Conservation (phyloP, 2,329 filamentous ascomycete genomes). For the Fusarium secorum region DNA sequence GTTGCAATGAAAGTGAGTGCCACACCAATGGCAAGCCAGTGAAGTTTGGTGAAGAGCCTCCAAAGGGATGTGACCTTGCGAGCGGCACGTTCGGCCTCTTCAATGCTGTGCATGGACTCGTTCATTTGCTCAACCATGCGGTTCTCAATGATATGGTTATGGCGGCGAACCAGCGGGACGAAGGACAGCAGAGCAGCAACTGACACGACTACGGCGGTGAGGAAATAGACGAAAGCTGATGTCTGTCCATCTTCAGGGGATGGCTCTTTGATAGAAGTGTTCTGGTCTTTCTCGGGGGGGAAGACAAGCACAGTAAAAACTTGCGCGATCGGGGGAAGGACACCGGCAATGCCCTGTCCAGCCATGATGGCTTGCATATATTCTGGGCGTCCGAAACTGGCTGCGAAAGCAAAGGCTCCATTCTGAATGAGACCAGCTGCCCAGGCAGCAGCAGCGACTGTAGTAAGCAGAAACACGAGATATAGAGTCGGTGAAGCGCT, state of each 20-base stretch:
- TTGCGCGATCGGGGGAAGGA: conserved; percentile 86
- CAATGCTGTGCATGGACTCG: conserved; percentile 58
- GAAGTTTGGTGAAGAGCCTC: conserved; percentile 77
- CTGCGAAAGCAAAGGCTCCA: conserved; percentile 89
- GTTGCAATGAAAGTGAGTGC: conserved; percentile 83
- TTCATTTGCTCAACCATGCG: conserved; percentile 59
- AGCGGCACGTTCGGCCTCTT: conserved; percentile 61
- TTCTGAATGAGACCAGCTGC: conserved; percentile 91
- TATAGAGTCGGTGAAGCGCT: conserved; percentile 70
- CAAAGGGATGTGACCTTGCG: conserved; percentile 64
- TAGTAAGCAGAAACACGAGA: conserved; percentile 80
- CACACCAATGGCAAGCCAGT: conserved; percentile 78
- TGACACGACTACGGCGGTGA: conserved; percentile 84
- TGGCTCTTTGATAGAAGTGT: conserved; percentile 35
- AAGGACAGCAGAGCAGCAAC: conserved; percentile 75
- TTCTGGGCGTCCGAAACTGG: conserved; percentile 82
- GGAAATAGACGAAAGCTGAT: conserved; percentile 89
- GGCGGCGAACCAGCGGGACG: conserved; percentile 71
- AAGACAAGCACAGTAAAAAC: conserved; percentile 78
- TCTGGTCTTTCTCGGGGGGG: conserved; percentile 49
- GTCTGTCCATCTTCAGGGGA: conserved; percentile 43
- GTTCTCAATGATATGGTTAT: conserved; percentile 61
- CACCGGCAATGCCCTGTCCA: conserved; percentile 90
- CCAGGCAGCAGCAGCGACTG: conserved; percentile 80
- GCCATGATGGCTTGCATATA: conserved; percentile 98